A percentile compares a stretch with the other conserved stretches of the same genome.
Conservation (phyloP, 139 green algal species). For the Closterium sp. region DNA sequence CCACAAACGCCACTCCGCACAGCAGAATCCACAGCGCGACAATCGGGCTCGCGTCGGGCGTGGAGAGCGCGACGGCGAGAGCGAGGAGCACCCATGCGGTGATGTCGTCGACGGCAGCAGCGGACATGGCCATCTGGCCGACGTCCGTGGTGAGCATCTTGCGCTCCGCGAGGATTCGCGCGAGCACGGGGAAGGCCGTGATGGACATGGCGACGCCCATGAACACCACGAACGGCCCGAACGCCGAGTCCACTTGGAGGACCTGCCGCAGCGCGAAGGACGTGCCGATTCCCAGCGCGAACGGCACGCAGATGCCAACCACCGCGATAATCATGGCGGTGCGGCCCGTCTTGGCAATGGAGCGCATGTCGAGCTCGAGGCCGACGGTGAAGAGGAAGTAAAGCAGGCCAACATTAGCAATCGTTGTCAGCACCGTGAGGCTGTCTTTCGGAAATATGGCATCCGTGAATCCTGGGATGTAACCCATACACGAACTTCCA, state of each 20-base stretch:
- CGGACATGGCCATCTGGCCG: slow-evolving; percentile 48
- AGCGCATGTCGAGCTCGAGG: slow-evolving; percentile 53
- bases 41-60: slow-evolving; percentile 1
- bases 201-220: slow-evolving; percentile 57
- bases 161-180: slow-evolving; percentile 47
- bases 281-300: slow-evolving; percentile 45
- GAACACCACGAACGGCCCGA: slow-evolving; percentile 52
- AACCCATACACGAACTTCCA: slow-evolving; percentile 32
- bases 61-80: slow-evolving; percentile 55
- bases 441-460: slow-evolving; percentile 22
- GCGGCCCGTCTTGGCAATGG: slow-evolving; percentile 35
- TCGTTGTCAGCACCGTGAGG: slow-evolving; percentile 23
- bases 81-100: slow-evolving; percentile 52
- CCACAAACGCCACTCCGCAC: slow-evolving; percentile 47
- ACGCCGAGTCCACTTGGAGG: slow-evolving; percentile 23
- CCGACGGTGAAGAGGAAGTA: slow-evolving; percentile 61
- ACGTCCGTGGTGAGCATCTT: slow-evolving; percentile 47
- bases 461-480: slow-evolving; percentile 39
- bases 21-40: slow-evolving; percentile 49
- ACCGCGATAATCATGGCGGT: slow-evolving; percentile 43
- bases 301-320: slow-evolving; percentile 52
- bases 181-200: slow-evolving; percentile 57
- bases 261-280: slow-evolving; percentile 39
- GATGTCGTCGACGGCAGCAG: slow-evolving; percentile 41
- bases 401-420: slow-evolving; percentile 57